phyloP scores from a whole-genome alignment of 1,284 basidiomycete species.

The Ceratobasidium sp. region DNA sequence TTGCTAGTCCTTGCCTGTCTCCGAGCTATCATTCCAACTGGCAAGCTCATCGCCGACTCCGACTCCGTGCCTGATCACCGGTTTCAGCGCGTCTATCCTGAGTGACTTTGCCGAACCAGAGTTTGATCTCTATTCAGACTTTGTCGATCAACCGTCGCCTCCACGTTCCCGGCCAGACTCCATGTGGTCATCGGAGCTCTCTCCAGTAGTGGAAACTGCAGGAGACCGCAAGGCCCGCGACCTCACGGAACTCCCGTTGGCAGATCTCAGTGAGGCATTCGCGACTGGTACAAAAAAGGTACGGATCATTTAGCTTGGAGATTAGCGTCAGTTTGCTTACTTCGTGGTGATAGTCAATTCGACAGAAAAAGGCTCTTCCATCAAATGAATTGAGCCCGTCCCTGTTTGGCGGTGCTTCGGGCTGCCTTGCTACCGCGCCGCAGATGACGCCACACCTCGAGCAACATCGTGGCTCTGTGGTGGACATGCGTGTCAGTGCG shows the following conservation, averaged over 20 bases:
- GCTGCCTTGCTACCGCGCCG: slow-evolving; percentile 14
- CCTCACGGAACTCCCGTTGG: slow-evolving; percentile 47
- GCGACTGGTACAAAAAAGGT: slow-evolving; percentile 44
- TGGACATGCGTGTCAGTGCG: slow-evolving; percentile 1
- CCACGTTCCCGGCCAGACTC: slow-evolving; percentile 26
- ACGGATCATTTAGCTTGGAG: neutral
- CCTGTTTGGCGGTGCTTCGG: slow-evolving; percentile 7
- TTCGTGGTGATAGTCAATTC: slow-evolving; percentile 10
- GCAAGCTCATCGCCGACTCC: slow-evolving; percentile 2
- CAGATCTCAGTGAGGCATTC: slow-evolving; percentile 47
- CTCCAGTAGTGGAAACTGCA: slow-evolving; percentile 29
- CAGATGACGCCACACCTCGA: slow-evolving; percentile 15
- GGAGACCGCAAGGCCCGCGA: slow-evolving; percentile 47
- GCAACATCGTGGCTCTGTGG: slow-evolving; percentile 23
- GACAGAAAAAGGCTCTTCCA: slow-evolving; percentile 31
- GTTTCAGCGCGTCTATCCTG: slow-evolving; percentile 39
- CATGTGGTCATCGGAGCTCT: slow-evolving; percentile 3
- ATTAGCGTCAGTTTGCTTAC: neutral
- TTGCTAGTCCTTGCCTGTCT: slow-evolving; percentile 14
- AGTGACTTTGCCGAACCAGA: slow-evolving; percentile 42
- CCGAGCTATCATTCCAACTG: slow-evolving; percentile 23
- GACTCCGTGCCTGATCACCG: slow-evolving; percentile 43
- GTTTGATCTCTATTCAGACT: slow-evolving; percentile 43
- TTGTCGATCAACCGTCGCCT: slow-evolving; percentile 41
- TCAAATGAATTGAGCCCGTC: slow-evolving; percentile 19